Evolutionary conservation across 2,329 filamentous ascomycete genomes (phyloP), one percentile per base, ranked within the genome.

Genomic region (Pyrenophora teres): DNA sequence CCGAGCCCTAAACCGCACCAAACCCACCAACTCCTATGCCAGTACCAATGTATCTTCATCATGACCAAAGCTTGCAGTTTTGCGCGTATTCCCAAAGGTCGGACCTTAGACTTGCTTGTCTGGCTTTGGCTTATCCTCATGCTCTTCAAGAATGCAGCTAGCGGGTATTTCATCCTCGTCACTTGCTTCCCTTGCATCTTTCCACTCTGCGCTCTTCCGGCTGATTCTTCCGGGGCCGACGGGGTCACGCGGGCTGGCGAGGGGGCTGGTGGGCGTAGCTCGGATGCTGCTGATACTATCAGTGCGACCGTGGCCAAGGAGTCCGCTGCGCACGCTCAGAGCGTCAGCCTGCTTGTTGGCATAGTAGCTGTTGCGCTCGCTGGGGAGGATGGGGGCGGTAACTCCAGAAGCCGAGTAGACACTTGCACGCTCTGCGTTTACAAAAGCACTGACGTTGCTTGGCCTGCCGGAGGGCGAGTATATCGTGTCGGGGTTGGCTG

Each of bases 311-410:
- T 96, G 92, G 0, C 90, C 89, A 3, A 90, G 71, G 1, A 88
- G 76, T 0, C 89, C 90, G 70, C 90, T 96, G 46, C 90, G 83
- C 25, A 95, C 78, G 67, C 91, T 96, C 8, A 86, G 85, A 1
- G 84, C 89, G 60, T 96, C 90, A 4, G 79, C 72, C 53, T 77
- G 74, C 56, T 79, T 79, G 64, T 78, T 83, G 52, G 85, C 84
- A 23, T 88, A 84, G 67, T 96, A 93, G 73, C 90, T 95, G 70
- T 88, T 93, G 41, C 92, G 82, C 66, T 96, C 92, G 51, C 87
- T 88, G 6, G 83, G 78, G 6, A 90, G 74, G 10, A 84, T 82
- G 5, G 87, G 86, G 1, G 83, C 83, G 12, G 72, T 69, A 33
- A 77, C 69, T 12, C 88, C 89, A 0, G 87, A 87, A 0, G 86